Percentiles rank a stretch among this genome's conserved stretches.
These are phyloP conservation scores for Pleurotus djamor DNA, from an alignment of 768 basidiomycete species.

Conservation along the genomic window DNA sequence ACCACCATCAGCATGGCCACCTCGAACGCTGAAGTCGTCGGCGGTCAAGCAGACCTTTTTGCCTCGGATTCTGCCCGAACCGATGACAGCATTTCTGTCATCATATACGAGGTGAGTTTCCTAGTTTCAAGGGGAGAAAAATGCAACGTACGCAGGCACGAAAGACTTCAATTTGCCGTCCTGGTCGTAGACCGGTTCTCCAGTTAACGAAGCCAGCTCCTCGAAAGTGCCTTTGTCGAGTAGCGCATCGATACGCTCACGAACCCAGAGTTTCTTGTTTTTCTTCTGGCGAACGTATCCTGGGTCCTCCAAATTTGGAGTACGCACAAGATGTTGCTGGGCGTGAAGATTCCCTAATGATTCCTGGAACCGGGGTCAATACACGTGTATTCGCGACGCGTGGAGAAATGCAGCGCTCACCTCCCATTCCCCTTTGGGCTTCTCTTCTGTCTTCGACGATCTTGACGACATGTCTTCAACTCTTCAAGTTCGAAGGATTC, in stretches of 20 bases:
- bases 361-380: slow-evolving; percentile 13
- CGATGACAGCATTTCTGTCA: slow-evolving; percentile 33
- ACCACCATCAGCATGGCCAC: slow-evolving; percentile 40
- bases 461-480: not conserved
- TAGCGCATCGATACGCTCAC: slow-evolving; percentile 30
- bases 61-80: slow-evolving; percentile 28
- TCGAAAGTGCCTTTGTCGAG: slow-evolving; percentile 29
- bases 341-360: slow-evolving; percentile 26
- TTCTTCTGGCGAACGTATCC: slow-evolving; percentile 37
- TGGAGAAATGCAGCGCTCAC: not conserved
- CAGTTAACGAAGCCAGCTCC: slow-evolving; percentile 36
- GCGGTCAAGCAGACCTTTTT: slow-evolving; percentile 37
- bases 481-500: not conserved
- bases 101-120: not conserved
- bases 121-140: not conserved
- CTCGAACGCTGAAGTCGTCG: slow-evolving; percentile 40
- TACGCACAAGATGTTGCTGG: slow-evolving; percentile 26
- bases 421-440: slow-evolving; percentile 5
- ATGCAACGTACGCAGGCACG: slow-evolving; percentile 28
- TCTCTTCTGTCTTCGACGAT: not conserved
- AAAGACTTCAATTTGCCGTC: slow-evolving; percentile 26
- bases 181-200: slow-evolving; percentile 26
- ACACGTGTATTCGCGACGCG: too few relatives aligned
- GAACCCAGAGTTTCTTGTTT: slow-evolving; percentile 37
- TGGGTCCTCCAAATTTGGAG: slow-evolving; percentile 29